A percentile compares a stretch with the other conserved stretches of the same genome.
Evolutionary conservation across 2,329 filamentous ascomycete species (phyloP).

Genomic region (Fusarium nygamai): DNA sequence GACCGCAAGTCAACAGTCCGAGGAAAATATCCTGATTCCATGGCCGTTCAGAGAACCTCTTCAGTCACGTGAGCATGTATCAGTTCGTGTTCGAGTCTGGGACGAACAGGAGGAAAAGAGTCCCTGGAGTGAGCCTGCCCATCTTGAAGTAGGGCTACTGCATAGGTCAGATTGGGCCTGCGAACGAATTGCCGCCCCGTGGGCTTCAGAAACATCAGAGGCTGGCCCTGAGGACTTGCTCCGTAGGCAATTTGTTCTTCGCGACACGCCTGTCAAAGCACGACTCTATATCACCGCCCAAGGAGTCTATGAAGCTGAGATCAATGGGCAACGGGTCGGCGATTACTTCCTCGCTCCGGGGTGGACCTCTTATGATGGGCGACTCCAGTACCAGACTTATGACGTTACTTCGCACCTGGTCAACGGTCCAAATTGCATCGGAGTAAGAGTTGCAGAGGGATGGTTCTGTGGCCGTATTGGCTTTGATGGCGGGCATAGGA

Average conservation of each 20-base stretch:
- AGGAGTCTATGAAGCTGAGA: conserved; percentile 56
- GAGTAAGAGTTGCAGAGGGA: conserved; percentile 55
- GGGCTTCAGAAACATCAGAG: too few relatives aligned
- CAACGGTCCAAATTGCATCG: conserved; percentile 39
- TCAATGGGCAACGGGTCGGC: conserved; percentile 55
- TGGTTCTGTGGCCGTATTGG: conserved; percentile 31
- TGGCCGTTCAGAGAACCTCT: conserved; percentile 20
- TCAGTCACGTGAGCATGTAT: conserved; percentile 11
- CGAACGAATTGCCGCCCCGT: too few relatives aligned
- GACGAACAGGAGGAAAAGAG: not conserved
- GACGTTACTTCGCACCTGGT: conserved; percentile 56
- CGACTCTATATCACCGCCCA: conserved; percentile 57
- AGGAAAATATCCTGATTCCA: not conserved
- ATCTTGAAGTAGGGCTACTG: conserved; percentile 48
- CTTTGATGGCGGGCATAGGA: conserved; percentile 11
- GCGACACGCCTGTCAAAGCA: conserved; percentile 31
- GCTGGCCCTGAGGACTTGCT: too few relatives aligned
- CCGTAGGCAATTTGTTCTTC: not conserved
- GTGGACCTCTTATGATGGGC: conserved; percentile 60
- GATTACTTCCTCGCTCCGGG: conserved; percentile 57
- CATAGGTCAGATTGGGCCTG: not conserved
- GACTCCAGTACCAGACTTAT: conserved; percentile 60
- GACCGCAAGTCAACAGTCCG: not conserved
- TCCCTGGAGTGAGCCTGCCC: conserved; percentile 21
- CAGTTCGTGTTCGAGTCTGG: conserved; percentile 17